Conservation (phyloP, 495 filamentous ascomycete species). For the Talaromyces liani region DNA sequence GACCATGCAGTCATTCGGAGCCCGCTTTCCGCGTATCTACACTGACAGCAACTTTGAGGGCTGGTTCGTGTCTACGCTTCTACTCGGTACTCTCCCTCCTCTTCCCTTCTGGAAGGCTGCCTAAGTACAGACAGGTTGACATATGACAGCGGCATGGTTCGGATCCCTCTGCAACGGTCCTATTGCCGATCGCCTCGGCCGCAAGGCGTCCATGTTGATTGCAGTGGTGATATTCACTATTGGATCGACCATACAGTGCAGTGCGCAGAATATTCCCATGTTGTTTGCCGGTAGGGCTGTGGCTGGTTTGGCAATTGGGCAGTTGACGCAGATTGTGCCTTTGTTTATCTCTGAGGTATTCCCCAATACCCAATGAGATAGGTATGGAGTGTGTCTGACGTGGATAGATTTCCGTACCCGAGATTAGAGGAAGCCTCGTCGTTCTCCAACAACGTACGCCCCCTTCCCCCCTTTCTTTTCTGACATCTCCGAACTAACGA, state of each 20-base stretch:
- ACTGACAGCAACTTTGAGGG: slow-evolving; percentile 60
- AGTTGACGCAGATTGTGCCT: slow-evolving; percentile 36
- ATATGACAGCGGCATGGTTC: slow-evolving; percentile 61
- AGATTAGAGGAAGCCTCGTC: slow-evolving; percentile 64
- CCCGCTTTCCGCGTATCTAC: slow-evolving; percentile 57
- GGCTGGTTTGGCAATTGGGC: slow-evolving; percentile 42
- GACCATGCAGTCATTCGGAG: slow-evolving; percentile 36
- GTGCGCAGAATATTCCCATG: slow-evolving; percentile 49
- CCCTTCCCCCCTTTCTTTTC: background rate
- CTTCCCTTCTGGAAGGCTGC: slow-evolving; percentile 35
- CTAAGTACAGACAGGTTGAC: background rate
- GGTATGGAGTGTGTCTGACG: background rate
- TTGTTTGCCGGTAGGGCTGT: slow-evolving; percentile 70
- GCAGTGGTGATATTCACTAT: slow-evolving; percentile 67
- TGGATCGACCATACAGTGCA: slow-evolving; percentile 68
- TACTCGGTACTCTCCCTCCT: slow-evolving; percentile 45
- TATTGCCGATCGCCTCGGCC: slow-evolving; percentile 63
- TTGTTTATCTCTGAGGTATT: slow-evolving; percentile 31
- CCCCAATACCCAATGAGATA: background rate
- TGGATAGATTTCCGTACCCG: slow-evolving; percentile 42
- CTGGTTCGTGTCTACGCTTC: slow-evolving; percentile 73
- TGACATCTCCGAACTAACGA: background rate
- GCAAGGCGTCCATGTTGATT: slow-evolving; percentile 68
- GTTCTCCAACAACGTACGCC: slow-evolving; percentile 61
- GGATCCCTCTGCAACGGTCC: slow-evolving; percentile 71